These are phyloP conservation scores for Phytophthora sp. DNA, from an alignment of 352 stramenopile genomes.

Conservation along the genomic window DNA sequence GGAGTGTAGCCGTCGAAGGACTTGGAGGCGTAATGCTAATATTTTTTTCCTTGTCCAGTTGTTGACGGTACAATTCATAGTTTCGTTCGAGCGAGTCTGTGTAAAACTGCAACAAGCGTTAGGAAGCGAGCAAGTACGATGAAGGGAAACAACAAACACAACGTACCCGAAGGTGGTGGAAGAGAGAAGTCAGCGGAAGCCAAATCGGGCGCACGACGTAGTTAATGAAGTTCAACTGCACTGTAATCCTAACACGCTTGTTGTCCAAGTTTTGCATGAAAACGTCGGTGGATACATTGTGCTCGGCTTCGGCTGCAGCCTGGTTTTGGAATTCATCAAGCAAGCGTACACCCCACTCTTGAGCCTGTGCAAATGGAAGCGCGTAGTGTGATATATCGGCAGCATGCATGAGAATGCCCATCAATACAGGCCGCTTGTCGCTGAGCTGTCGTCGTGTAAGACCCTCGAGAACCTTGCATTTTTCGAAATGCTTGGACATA, in stretches of 20 bases:
- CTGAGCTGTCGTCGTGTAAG: constrained; percentile 61
- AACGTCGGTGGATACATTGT: constrained; percentile 56
- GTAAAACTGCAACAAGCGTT: constrained; percentile 48
- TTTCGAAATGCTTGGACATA: constrained; percentile 81
- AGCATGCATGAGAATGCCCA: constrained; percentile 73
- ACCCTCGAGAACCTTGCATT: constrained; percentile 68
- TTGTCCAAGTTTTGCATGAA: constrained; percentile 77
- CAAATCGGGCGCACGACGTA: constrained; percentile 81
- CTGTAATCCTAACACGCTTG: constrained; percentile 55
- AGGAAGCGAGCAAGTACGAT: background rate
- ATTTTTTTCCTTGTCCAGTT: constrained; percentile 42
- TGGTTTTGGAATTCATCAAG: constrained; percentile 81
- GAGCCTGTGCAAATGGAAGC: constrained; percentile 50
- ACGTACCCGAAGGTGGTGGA: constrained; percentile 60
- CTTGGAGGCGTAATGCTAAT: background rate
- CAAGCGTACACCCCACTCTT: constrained; percentile 64
- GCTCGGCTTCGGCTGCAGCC: constrained; percentile 55
- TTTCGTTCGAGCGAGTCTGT: constrained; percentile 72
- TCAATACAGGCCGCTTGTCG: constrained; percentile 63
- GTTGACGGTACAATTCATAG: constrained; percentile 57
- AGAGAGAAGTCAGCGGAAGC: constrained; percentile 64
- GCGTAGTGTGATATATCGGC: constrained; percentile 74
- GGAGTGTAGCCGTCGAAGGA: constrained; percentile 1
- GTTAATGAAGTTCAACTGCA: constrained; percentile 80
- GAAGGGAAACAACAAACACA: background rate